phyloP scores from a whole-genome alignment of 2,329 filamentous ascomycete species.

The Verticillium dahliae region DNA sequence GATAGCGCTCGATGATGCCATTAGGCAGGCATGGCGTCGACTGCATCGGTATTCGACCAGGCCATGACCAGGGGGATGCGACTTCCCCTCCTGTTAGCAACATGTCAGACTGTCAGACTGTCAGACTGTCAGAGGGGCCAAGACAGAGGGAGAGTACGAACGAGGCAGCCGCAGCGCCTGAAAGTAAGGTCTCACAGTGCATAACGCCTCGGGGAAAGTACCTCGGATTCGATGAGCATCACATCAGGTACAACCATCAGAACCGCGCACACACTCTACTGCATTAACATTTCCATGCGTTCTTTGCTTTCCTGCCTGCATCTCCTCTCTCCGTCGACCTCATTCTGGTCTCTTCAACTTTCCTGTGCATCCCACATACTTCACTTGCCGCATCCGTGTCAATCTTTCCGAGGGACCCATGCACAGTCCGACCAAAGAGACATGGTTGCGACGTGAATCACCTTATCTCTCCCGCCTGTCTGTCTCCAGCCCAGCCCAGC shows the following conservation, averaged over 20 bases:
- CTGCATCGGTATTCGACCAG: background rate
- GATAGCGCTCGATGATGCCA: background rate
- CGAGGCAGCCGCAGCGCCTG: background rate
- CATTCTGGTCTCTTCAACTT: background rate
- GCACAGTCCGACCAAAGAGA: background rate
- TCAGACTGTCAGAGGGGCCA: background rate
- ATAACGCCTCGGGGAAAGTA: background rate
- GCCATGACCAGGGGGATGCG: background rate
- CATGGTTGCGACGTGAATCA: background rate
- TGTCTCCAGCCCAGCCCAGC: background rate
- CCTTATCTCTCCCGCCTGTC: background rate
- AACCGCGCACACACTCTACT: too few species aligned
- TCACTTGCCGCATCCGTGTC: background rate
- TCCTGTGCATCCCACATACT: background rate
- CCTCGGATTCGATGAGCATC: background rate
- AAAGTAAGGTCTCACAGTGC: background rate
- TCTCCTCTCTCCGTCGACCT: background rate
- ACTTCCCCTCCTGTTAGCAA: background rate
- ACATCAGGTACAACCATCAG: slow-evolving; percentile 1
- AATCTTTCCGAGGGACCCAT: background rate
- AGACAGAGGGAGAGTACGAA: background rate
- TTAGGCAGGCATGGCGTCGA: background rate
- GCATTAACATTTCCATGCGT: too few species aligned
- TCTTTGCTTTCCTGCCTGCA: too few species aligned
- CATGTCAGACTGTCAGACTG: background rate